These are phyloP conservation scores for Citrus mangshanensis DNA, from an alignment of 345 rosid genomes.

Conservation along the genomic window DNA sequence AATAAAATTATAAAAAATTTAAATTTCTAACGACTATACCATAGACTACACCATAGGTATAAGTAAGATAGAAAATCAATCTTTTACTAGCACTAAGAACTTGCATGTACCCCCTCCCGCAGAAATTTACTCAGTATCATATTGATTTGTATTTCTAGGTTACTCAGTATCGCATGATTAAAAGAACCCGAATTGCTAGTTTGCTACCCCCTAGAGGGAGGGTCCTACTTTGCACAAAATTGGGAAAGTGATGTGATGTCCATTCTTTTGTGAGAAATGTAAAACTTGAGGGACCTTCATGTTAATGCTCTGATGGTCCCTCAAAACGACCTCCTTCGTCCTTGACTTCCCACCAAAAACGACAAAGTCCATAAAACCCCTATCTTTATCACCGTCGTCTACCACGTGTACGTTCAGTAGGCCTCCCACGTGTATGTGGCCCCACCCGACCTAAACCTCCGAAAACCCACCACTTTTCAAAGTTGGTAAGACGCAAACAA, in stretches of 20 bases:
- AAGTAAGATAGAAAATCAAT: too few relatives aligned
- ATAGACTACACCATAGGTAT: too few relatives aligned
- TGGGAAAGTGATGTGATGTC: not conserved
- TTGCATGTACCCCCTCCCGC: too few relatives aligned
- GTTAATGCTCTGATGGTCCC: constrained; percentile 14
- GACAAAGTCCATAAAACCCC: constrained; percentile 9
- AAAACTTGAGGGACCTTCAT: not conserved
- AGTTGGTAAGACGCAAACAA: constrained; percentile 57
- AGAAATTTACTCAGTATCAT: too few relatives aligned
- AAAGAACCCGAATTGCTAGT: too few relatives aligned
- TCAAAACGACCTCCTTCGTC: not conserved
- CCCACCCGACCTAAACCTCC: constrained; percentile 5
- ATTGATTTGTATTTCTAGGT: too few relatives aligned
- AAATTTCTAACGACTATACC: too few relatives aligned
- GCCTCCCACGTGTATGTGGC: constrained; percentile 22
- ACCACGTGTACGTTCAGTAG: not conserved
- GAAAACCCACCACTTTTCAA: constrained; percentile 22
- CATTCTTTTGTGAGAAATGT: not conserved
- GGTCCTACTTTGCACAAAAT: not conserved
- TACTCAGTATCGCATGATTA: too few relatives aligned
- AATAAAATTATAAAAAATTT: too few relatives aligned
- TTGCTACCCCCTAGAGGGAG: too few relatives aligned
- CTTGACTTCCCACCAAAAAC: constrained; percentile 24
- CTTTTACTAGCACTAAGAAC: too few relatives aligned
- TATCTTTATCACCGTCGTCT: not conserved